Conservation (phyloP, 2,329 filamentous ascomycete genomes). For the Hortaea werneckii region DNA sequence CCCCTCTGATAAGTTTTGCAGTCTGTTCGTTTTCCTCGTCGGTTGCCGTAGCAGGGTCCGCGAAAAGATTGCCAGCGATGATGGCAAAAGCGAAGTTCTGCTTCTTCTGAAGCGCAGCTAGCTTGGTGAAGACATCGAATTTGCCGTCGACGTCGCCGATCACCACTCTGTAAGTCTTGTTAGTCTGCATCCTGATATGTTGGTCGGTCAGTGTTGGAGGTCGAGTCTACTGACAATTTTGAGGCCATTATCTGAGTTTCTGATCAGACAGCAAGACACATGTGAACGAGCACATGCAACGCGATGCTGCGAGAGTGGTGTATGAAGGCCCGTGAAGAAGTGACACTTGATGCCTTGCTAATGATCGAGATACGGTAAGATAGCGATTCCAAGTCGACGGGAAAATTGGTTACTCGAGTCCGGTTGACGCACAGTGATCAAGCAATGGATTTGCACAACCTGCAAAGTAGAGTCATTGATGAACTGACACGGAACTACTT, state of each 20-base stretch:
- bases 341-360: too few species aligned
- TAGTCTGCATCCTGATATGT: constrained; percentile 4
- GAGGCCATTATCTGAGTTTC: constrained; percentile 33
- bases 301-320: too few species aligned
- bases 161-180: constrained; percentile 51
- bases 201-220: neutral
- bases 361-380: too few species aligned
- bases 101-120: constrained; percentile 71
- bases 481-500: too few species aligned
- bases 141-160: constrained; percentile 75
- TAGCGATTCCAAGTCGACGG: too few species aligned
- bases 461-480: too few species aligned
- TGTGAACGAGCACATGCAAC: too few species aligned
- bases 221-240: constrained; percentile 39
- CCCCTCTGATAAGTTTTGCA: constrained; percentile 56
- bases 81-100: constrained; percentile 82
- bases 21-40: constrained; percentile 37
- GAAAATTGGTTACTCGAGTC: too few species aligned
- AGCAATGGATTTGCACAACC: too few species aligned
- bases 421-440: too few species aligned
- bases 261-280: too few species aligned
- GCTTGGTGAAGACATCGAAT: constrained; percentile 68
- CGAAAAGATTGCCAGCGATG: constrained; percentile 74
- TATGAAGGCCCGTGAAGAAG: too few species aligned
- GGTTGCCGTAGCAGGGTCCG: constrained; percentile 33